A percentile compares a stretch with the other conserved stretches of the same genome.
Conservation (phyloP, 306 rosid species). For the Ceratonia siliqua region DNA sequence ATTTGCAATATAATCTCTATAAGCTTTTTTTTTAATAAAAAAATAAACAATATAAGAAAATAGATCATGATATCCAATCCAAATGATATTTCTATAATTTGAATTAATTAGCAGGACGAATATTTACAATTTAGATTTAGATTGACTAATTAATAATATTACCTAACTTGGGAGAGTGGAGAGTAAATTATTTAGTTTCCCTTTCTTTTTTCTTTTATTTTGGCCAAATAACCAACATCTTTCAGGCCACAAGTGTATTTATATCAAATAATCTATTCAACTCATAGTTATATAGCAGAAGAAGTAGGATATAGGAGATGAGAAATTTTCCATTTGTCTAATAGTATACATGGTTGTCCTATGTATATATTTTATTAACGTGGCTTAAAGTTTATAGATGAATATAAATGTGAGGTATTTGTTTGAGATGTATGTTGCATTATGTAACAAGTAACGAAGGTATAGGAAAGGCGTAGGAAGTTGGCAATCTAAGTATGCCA, state of each 20-base stretch:
- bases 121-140: background rate
- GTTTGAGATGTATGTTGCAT: background rate
- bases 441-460: background rate
- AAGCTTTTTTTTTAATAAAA: background rate
- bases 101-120: background rate
- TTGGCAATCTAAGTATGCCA: background rate
- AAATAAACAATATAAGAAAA: background rate
- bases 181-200: background rate
- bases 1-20: background rate
- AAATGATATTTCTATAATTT: no score
- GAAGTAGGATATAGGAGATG: background rate
- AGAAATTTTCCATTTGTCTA: no score
- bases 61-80: background rate
- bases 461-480: slow-evolving; percentile 5
- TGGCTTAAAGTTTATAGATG: background rate
- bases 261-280: background rate
- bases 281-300: no score
- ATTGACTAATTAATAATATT: background rate
- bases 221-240: background rate
- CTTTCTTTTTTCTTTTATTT: background rate
- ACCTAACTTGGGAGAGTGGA: background rate
- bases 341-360: background rate
- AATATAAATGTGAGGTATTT: background rate
- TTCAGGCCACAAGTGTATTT: background rate
- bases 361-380: background rate